Evolutionary conservation across 1,284 basidiomycete genomes (phyloP), one percentile per base, ranked within the genome.

Genomic region (Boletus mariae): DNA sequence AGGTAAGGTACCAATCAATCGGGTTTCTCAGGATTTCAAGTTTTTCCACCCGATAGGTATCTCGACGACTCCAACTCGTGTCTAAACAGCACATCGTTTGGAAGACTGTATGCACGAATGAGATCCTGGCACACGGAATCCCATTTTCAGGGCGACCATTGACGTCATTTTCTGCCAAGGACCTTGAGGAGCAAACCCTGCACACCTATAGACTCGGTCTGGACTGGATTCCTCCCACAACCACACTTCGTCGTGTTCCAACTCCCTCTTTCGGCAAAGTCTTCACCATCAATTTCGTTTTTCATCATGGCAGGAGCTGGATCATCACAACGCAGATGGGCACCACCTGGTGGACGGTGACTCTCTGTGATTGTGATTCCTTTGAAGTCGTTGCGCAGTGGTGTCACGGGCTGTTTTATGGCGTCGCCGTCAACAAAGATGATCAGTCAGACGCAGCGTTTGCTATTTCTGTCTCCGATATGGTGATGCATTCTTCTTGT

Each of bases 351-450:
- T 73, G 73, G 29, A 70, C 73, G 26, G 62, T 86, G 47, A 71
- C 72, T 2, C 64, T 82, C 25, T 83, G 84, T 80, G 73, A 80
- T 53, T 60, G 80, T 28, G 48, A 53, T 57, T 59, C 52, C 15
- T 55, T 71, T 28, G 45, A 47, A 17, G 48, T 53, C 5, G 57
- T 71, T 41, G 74, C 65, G 1, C 71, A 78, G 46, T 86, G 84
- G 84, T 75, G 71, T 29, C 80, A 77, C 0, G 73, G 74, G 53
- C 62, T 84, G 11, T 79, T 84, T 57, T 74, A 71, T 34, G 76
- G 75, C 1, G 69, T 83, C 47, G 70, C 71, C 2, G 66, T 84
- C 31, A 84, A 85, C 57, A 62, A 63, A 3, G 75, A 78, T 51
- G 59, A 68, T 11, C 55, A 60, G 3, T 78, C 77, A 1, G 71